A percentile compares a stretch with the other conserved stretches of the same genome.
Conservation (phyloP, 768 basidiomycete species). For the Suillus sp. region DNA sequence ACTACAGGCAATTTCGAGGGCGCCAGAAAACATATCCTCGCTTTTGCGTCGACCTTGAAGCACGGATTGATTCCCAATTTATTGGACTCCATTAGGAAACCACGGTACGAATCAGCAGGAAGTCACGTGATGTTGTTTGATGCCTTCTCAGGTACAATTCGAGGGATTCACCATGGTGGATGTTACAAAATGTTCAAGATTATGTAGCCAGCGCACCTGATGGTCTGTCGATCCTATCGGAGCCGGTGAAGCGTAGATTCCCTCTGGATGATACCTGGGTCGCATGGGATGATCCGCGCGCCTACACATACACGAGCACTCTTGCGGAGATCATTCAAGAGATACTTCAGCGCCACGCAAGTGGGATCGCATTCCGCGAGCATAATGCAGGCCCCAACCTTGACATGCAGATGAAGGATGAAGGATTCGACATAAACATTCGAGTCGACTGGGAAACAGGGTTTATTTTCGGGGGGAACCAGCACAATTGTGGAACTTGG, state of each 20-base stretch:
- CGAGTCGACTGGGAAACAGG: conserved; percentile 97
- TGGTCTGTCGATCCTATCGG: conserved; percentile 77
- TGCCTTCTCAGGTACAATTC: conserved; percentile 75
- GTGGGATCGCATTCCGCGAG: conserved; percentile 92
- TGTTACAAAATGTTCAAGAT: conserved; percentile 98
- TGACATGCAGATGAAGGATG: conserved; percentile 95
- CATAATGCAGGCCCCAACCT: conserved; percentile 95
- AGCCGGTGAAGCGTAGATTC: conserved; percentile 89
- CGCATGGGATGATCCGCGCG: conserved; percentile 81
- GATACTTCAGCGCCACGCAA: conserved; percentile 90
- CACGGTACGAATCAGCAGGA: conserved; percentile 53
- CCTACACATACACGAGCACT: conserved; percentile 80
- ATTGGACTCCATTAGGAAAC: conserved; percentile 83
- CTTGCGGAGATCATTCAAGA: conserved; percentile 97
- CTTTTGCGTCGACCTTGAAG: conserved; percentile 91
- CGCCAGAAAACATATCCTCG: conserved; percentile 87
- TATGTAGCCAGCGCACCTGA: conserved; percentile 84
- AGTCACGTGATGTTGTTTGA: neutral
- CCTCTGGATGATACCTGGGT: conserved; percentile 95
- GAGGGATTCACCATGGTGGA: conserved; percentile 99
- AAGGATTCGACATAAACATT: conserved; percentile 92
- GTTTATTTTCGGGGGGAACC: conserved; percentile 84
- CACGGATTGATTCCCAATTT: conserved; percentile 97
- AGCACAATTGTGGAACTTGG: conserved; percentile 90
- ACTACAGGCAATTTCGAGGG: conserved; percentile 88